Evolutionary conservation across 2,329 filamentous ascomycete genomes (phyloP).

Genomic region (Penicillium griseofulvum): DNA sequence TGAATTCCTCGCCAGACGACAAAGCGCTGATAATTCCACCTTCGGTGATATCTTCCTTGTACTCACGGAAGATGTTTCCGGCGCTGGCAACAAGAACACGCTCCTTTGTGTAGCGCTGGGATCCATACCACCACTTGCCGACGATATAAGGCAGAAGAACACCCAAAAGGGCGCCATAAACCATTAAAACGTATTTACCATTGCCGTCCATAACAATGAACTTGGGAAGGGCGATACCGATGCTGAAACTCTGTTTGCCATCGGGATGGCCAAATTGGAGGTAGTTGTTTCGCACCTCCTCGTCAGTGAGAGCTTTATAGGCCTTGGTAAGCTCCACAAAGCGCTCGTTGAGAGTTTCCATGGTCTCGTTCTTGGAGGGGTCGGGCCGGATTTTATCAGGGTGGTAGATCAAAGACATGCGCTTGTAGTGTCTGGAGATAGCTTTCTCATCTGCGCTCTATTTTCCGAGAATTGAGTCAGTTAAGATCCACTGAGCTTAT

Average conservation of each 20-base stretch:
- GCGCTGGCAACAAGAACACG: conserved; percentile 89
- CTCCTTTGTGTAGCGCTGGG: conserved; percentile 88
- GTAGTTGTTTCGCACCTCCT: conserved; percentile 95
- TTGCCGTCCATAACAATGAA: conserved; percentile 91
- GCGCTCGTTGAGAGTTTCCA: conserved; percentile 76
- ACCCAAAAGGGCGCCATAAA: conserved; percentile 85
- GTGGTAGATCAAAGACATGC: conserved; percentile 79
- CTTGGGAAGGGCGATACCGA: conserved; percentile 91
- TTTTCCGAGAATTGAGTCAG: background rate
- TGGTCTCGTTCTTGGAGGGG: conserved; percentile 80
- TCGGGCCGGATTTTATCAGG: conserved; percentile 91
- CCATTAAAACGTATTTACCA: conserved; percentile 88
- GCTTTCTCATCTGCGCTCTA: conserved; percentile 80
- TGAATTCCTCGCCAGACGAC: conserved; percentile 83
- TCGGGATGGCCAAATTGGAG: conserved; percentile 94
- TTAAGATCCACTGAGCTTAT: background rate
- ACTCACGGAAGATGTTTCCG: conserved; percentile 91
- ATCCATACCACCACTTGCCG: conserved; percentile 98
- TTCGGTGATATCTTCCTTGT: conserved; percentile 77
- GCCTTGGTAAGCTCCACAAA: conserved; percentile 97
- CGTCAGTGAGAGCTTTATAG: conserved; percentile 95
- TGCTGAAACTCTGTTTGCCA: conserved; percentile 96
- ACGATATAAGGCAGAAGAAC: conserved; percentile 90
- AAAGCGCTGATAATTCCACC: conserved; percentile 76
- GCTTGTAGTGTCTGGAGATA: conserved; percentile 89